Evolutionary conservation across 106 monocot species (phyloP).

Genomic region (Hemerocallis citrina): DNA sequence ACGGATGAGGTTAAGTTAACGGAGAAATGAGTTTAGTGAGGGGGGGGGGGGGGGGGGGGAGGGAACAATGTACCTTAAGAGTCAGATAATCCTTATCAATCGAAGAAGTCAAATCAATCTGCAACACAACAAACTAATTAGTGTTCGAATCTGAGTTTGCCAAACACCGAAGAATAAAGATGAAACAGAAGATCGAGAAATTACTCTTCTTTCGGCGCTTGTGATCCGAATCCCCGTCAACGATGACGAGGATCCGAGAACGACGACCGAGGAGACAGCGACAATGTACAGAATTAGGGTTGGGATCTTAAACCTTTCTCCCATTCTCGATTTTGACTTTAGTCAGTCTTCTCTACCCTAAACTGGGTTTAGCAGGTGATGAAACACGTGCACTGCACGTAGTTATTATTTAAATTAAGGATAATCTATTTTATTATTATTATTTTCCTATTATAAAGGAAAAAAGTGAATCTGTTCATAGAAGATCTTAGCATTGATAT

Average conservation of each 20-base stretch:
- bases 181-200: not conserved
- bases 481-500: too few species aligned
- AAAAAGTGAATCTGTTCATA: too few species aligned
- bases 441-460: too few species aligned
- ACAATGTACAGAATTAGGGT: slow-evolving; percentile 1
- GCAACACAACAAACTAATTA: slow-evolving; percentile 14
- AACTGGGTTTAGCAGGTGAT: too few species aligned
- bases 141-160: too few species aligned
- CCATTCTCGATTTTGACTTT: not conserved
- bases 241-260: slow-evolving; percentile 4
- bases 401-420: too few species aligned
- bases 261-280: not conserved
- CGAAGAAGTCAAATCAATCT: slow-evolving; percentile 70
- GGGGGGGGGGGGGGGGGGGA: too few species aligned
- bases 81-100: slow-evolving; percentile 46
- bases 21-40: not conserved
- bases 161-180: not conserved
- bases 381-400: too few species aligned
- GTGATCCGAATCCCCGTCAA: slow-evolving; percentile 1
- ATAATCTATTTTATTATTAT: too few species aligned
- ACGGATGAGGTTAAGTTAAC: not conserved
- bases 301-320: not conserved
- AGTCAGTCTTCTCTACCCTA: too few species aligned
- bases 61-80: slow-evolving; percentile 62
- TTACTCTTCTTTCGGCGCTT: slow-evolving; percentile 13